phyloP scores from a whole-genome alignment of 805 yeast genomes.

The Komagataella phaffii region DNA sequence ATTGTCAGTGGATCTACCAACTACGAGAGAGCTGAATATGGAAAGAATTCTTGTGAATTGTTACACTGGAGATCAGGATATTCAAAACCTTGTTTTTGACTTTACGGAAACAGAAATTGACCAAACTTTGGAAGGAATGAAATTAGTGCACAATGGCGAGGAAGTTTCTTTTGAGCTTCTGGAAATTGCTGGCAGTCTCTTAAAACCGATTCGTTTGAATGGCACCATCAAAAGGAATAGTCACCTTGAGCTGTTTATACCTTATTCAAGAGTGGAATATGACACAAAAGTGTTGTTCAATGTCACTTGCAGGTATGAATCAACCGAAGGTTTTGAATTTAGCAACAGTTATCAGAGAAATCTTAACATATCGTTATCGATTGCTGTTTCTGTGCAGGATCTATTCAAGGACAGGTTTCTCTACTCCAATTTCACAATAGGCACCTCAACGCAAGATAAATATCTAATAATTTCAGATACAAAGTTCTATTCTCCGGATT shows the following conservation, averaged over 20 bases:
- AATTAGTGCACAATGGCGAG: neutral
- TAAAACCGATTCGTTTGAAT: neutral
- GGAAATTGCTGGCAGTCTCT: neutral
- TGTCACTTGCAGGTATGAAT: neutral
- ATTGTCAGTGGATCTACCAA: slow-evolving; percentile 8
- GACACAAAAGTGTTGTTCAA: neutral
- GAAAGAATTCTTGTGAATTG: slow-evolving; percentile 13
- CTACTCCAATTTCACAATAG: slow-evolving; percentile 57
- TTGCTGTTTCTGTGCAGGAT: slow-evolving; percentile 75
- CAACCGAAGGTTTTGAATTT: slow-evolving; percentile 5
- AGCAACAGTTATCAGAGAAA: slow-evolving; percentile 10
- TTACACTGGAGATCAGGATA: slow-evolving; percentile 19
- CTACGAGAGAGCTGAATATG: slow-evolving; percentile 15
- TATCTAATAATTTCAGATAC: slow-evolving; percentile 23
- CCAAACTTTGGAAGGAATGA: neutral
- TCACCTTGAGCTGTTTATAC: neutral
- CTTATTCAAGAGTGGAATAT: neutral
- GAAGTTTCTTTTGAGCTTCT: neutral
- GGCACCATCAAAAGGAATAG: neutral
- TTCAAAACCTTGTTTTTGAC: slow-evolving; percentile 11
- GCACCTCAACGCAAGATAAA: slow-evolving; percentile 32
- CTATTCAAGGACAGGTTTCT: slow-evolving; percentile 44
- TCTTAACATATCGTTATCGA: slow-evolving; percentile 39
- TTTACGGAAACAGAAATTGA: neutral
- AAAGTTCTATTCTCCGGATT: slow-evolving; percentile 6